Conservation (phyloP, 2,329 filamentous ascomycete genomes). For the Aspergillus sp. region DNA sequence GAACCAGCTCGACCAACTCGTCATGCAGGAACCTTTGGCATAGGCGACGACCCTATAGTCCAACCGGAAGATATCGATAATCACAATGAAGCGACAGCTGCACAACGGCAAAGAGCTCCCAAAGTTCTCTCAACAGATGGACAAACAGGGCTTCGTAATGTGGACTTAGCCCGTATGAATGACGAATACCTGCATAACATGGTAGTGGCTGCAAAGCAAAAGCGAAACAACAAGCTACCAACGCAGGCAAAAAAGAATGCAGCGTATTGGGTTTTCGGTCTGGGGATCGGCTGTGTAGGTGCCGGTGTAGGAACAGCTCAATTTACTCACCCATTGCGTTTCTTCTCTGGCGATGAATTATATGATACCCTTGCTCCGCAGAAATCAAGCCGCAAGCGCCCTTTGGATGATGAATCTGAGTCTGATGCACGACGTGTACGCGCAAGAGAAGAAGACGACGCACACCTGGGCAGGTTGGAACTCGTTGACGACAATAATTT, state of each 20-base stretch:
- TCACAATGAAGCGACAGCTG: conserved; percentile 21
- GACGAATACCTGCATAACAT: conserved; percentile 62
- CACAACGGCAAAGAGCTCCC: conserved; percentile 29
- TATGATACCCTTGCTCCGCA: conserved; percentile 48
- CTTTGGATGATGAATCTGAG: conserved; percentile 24
- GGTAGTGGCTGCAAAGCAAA: conserved; percentile 47
- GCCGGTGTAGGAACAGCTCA: conserved; percentile 42
- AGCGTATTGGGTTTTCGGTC: conserved; percentile 58
- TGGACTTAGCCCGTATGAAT: conserved; percentile 58
- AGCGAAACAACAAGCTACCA: conserved; percentile 42
- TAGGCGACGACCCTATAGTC: not conserved
- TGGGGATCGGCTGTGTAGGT: conserved; percentile 57
- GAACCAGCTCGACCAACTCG: not conserved
- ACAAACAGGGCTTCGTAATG: conserved; percentile 54
- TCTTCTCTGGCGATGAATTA: conserved; percentile 59
- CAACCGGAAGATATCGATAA: not conserved
- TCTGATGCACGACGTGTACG: conserved; percentile 39
- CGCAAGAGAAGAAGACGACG: conserved; percentile 35
- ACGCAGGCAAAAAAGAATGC: conserved; percentile 63
- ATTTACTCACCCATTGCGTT: conserved; percentile 53
- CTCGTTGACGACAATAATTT: conserved; percentile 33
- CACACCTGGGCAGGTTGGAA: conserved; percentile 30
- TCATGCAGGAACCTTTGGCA: not conserved
- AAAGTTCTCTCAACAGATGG: conserved; percentile 51
- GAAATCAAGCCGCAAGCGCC: conserved; percentile 29